Base-by-base conservation (phyloP, 164 flowering plant genomes). In the Liriodendron chinense region DNA sequence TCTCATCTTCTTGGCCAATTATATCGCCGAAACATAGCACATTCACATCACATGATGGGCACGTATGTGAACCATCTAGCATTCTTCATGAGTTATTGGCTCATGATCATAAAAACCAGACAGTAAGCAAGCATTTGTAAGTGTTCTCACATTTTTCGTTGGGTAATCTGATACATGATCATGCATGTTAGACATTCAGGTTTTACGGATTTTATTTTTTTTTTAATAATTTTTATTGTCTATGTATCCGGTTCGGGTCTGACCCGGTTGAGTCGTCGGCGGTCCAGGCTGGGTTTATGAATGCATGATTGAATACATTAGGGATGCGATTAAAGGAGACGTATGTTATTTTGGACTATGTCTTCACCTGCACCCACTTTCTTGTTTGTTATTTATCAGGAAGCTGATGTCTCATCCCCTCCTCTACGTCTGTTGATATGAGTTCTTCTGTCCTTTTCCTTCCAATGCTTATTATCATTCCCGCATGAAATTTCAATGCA, bases 381-480 rank as follows among this genome's bases (percentile, higher is more conserved):
- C 69, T 67, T 67, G 69, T 67, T 67, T 18, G 47, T 67, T 67
- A 14, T 25, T 67, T 28, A 67, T 67, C 69, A 7, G 13, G 34
- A 34, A 6, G 16, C 43, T 7, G 7, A 16, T 67, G 69, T 67
- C 69, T 34, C 69, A 24, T 67, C 69, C 26, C 49, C 18, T 18
- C 21, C 69, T 9, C 69, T 24, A 22, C 28, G 25, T 65, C 68
- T 65, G 68, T 65, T 67, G 69, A 67, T 14, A 67, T 26, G 69
- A 67, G 69, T n/a, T 67, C 47, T 28, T 67, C 69, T 67, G 69
- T 67, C 69, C n/a, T 67, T 28, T 67, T 67, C 69, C 12, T 67
- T 9, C 69, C 69, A 67, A 7, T 67, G 69, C 28, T 43, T 67
- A 28, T 67, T 34, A 5, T 67, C 69, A 34, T 8, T 34, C 18